Base-by-base conservation (phyloP, 768 basidiomycete genomes). In the Vararia minispora region DNA sequence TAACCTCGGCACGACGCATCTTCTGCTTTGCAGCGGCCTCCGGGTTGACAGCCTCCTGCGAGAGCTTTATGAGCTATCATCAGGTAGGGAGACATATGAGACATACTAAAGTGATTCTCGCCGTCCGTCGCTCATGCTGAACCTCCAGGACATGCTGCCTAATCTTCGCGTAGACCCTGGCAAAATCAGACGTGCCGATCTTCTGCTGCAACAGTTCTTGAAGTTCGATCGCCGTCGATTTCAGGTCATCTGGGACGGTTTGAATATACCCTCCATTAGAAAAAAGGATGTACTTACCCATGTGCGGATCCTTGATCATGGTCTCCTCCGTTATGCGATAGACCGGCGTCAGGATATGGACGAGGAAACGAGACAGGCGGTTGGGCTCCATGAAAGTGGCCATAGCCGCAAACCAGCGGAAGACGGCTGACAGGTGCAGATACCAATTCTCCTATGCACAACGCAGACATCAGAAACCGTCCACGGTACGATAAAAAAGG, bases 341-440 rank as follows among this genome's bases (percentile, higher is more conserved):
- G 0, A 91, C 60, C 0, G 95, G 94, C 3, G 79, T 77, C 7
- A 97, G 62, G 20, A 97, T 80, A 52, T 95, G 90, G 2, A 79
- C 69, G 22, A 94, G 64, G 61, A 82, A 94, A 18, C 59, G 63
- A 47, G 84, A 75, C 0, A 88, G 63, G 13, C 64, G 59, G 0
- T 53, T 43, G 0, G 65, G 54, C 0, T 79, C 73, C 68, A 98
- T 75, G 50, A 73, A 60, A 2, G 81, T 75, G 2, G 75, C 61
- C 77, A 95, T 89, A 0, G 90, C 92, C 0, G 91, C 95, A 50
- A 98, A 95, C 82, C 90, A 95, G 12, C 86, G 79, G 31, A 99
- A 57, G 28, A 82, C 73, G 0, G 88, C 74, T 1, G 81, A 58
- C 0, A 90, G 84, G 41, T 89, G 84, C 21, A 82, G 72, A 4